A percentile compares a stretch with the other conserved stretches of the same genome.
These are phyloP conservation scores for Populus simonii DNA, from an alignment of 345 rosid species.

Conservation along the genomic window DNA sequence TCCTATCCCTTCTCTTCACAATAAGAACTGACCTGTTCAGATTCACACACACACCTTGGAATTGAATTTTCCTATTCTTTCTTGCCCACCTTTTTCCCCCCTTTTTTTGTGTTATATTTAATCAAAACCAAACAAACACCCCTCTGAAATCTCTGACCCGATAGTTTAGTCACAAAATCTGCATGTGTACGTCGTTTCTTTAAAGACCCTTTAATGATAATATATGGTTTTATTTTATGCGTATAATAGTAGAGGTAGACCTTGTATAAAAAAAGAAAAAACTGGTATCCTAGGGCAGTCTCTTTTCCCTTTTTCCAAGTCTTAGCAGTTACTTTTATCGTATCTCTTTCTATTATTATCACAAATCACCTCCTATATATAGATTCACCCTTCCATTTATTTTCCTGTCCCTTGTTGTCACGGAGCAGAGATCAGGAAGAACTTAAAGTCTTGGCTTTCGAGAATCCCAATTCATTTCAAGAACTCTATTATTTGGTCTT, in stretches of 20 bases:
- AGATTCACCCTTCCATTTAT: conserved; percentile 16
- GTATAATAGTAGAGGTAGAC: background rate
- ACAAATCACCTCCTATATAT: conserved; percentile 20
- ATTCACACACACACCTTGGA: conserved; percentile 31
- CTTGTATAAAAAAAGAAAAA: background rate
- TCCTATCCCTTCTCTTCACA: conserved; percentile 8
- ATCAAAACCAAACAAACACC: conserved; percentile 33
- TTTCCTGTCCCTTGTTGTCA: background rate
- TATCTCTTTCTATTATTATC: conserved; percentile 10
- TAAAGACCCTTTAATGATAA: background rate
- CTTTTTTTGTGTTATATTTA: background rate
- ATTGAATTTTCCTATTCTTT: conserved; percentile 18
- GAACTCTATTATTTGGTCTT: background rate
- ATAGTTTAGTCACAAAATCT: conserved; percentile 82
- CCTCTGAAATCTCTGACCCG: conserved; percentile 73
- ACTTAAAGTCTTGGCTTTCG: background rate
- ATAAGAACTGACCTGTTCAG: conserved; percentile 48
- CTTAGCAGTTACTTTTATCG: conserved; percentile 37
- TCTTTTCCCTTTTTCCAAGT: conserved; percentile 17
- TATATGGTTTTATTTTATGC: background rate
- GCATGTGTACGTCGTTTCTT: conserved; percentile 74
- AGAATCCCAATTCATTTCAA: background rate
- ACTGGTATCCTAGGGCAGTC: conserved; percentile 26
- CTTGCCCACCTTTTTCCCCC: background rate
- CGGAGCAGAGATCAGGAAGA: background rate